Base-by-base conservation (phyloP, 1,284 basidiomycete species). In the Melanopsichium pennsylvanicum region DNA sequence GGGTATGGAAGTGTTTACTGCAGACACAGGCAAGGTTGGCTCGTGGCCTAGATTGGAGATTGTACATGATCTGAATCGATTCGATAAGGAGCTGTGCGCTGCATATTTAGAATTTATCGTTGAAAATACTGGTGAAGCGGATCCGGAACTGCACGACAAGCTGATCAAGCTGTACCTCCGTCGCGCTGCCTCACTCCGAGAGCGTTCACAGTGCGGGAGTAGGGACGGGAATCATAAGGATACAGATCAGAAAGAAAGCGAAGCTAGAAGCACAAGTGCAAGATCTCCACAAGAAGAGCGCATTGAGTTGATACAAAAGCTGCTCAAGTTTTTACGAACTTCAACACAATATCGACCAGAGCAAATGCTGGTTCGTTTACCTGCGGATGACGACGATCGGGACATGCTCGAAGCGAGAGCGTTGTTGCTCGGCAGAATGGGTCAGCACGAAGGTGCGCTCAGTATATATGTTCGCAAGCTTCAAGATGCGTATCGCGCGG, bases 1-100 rank as follows among this genome's bases (percentile, higher is more conserved):
- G 79, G 92, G 86, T 1, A 88, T 95, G 60, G 86, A 92, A 89
- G 92, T 99, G 44, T 98, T 98, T 80, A 93, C 89, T 0, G 93
- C 93, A 0, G 95, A 97, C 76, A 60, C 82, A 82, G 62, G 83
- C 82, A 32, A 92, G 6, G 91, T 96, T 1, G 87, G 88, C 3
- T 85, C 88, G 44, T 93, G 76, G 45, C 78, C 78, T 5, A 49
- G 72, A 15, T 44, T 62, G 11, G 57, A 58, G 33, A 61, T 81
- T 32, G 75, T 72, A 1, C 54, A 49, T 11, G 63, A 90, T 78
- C 85, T 98, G 4, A 89, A 92, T 63, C 83, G 83, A 16, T 85
- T 91, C 26, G 86, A 90, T 64, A 85, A 86, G 2, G 58, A 71
- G 9, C 55, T 78, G 18, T 91, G 89, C 73, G 84, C 87, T 1